phyloP scores from a whole-genome alignment of 371 early-diverging fungal species.

The Syncephalastrum racemosum region DNA sequence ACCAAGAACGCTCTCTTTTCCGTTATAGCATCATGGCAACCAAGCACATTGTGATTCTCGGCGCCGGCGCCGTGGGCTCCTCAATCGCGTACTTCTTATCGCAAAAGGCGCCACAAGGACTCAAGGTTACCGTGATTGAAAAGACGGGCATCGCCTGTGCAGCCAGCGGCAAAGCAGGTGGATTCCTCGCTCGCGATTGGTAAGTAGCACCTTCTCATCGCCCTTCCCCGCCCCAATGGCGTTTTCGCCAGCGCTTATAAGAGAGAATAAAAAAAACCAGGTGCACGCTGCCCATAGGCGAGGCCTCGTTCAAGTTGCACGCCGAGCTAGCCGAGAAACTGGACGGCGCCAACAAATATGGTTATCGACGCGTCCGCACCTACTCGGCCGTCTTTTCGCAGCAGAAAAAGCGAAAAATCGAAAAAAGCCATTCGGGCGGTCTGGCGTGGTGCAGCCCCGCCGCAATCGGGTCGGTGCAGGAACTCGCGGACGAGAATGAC shows the following conservation, averaged over 20 bases:
- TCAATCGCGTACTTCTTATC: conserved; percentile 64
- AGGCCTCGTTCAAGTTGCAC: conserved; percentile 58
- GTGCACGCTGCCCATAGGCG: no score
- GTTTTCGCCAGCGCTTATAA: no score
- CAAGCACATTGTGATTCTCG: conserved; percentile 31
- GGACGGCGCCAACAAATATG: conserved; percentile 54
- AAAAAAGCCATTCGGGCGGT: not conserved
- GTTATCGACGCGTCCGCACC: conserved; percentile 59
- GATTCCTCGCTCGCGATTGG: conserved; percentile 71
- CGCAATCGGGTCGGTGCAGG: conserved; percentile 32
- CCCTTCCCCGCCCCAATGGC: no score
- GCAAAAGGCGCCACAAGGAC: conserved; percentile 17
- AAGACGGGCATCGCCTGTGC: conserved; percentile 59
- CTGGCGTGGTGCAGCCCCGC: conserved; percentile 40
- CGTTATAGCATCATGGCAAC: not conserved
- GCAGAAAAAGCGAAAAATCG: not conserved
- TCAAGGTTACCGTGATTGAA: conserved; percentile 55
- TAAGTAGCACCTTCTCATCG: conserved; percentile 5
- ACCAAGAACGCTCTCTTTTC: not conserved
- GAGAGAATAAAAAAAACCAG: no score
- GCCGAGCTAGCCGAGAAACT: conserved; percentile 54
- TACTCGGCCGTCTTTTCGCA: conserved; percentile 38
- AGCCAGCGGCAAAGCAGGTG: conserved; percentile 74
- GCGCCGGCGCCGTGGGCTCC: conserved; percentile 66
- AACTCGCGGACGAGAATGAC: conserved; percentile 47